A percentile compares a stretch with the other conserved stretches of the same genome.
Evolutionary conservation across 345 rosid species (phyloP).

Genomic region (Anacardium occidentale): DNA sequence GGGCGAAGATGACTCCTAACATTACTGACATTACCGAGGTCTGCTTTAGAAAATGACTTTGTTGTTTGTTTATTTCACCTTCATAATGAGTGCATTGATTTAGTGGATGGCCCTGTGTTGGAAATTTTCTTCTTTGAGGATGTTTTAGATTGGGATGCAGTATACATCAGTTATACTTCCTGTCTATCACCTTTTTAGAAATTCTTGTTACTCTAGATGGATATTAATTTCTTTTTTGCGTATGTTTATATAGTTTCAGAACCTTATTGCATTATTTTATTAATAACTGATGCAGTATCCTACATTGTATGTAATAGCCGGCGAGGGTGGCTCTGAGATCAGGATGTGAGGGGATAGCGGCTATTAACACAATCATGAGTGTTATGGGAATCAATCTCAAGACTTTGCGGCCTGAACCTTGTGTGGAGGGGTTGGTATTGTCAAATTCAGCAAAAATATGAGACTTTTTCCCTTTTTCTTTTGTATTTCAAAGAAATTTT

Average conservation of each 20-base stretch:
- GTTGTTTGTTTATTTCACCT: no score
- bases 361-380: constrained; percentile 94
- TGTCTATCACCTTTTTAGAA: not conserved
- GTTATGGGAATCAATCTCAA: constrained; percentile 92
- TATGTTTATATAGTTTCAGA: not conserved
- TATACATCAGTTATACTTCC: no score
- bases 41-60: not conserved
- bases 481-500: not conserved
- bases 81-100: not conserved
- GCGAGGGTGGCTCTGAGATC: constrained; percentile 78
- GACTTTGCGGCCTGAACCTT: constrained; percentile 88
- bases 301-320: constrained; percentile 48
- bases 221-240: no score
- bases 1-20: constrained; percentile 99
- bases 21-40: constrained; percentile 94
- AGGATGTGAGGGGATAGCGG: constrained; percentile 87
- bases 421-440: constrained; percentile 88
- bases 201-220: not conserved
- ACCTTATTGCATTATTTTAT: not conserved
- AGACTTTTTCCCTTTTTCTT: constrained; percentile 12
- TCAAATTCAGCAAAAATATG: constrained; percentile 12
- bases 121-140: not conserved
- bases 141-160: not conserved
- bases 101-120: not conserved
- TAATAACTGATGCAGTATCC: constrained; percentile 1